phyloP scores from a whole-genome alignment of 176 grass and related monocot species.

The Chrysopogon serrulatus region DNA sequence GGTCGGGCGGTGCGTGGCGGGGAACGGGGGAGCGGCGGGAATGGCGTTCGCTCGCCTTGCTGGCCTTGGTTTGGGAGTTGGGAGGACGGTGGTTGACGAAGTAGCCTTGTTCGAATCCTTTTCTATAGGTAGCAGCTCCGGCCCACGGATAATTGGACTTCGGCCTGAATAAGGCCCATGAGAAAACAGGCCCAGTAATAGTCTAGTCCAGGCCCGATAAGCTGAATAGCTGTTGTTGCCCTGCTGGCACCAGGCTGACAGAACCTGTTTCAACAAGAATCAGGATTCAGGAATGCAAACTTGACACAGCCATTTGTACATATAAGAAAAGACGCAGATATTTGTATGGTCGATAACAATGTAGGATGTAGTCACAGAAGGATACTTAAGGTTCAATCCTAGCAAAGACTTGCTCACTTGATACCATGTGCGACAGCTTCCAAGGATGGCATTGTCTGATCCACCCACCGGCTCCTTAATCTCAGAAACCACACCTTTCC shows the following conservation, averaged over 20 bases:
- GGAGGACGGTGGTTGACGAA: too few relatives aligned
- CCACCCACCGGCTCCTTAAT: neutral
- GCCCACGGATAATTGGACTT: too few relatives aligned
- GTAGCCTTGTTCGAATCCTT: neutral
- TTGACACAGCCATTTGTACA: neutral
- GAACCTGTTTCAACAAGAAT: neutral
- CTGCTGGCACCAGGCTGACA: neutral
- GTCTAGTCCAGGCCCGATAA: too few relatives aligned
- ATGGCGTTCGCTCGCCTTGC: neutral
- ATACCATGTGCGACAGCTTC: neutral
- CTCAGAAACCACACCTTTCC: neutral
- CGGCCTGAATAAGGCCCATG: too few relatives aligned
- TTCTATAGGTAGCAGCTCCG: neutral
- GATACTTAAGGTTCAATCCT: too few relatives aligned
- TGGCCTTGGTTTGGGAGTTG: neutral
- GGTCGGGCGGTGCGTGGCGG: too few relatives aligned
- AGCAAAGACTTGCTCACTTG: too few relatives aligned
- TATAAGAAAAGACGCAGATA: too few relatives aligned
- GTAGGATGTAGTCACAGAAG: too few relatives aligned
- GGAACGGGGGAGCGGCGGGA: neutral
- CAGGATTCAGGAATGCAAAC: neutral
- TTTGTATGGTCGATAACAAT: neutral
- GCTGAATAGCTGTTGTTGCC: too few relatives aligned
- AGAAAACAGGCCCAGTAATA: too few relatives aligned
- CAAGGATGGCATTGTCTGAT: neutral